Evolutionary conservation across 1,284 basidiomycete species (phyloP).

Genomic region (Sparassis latifolia): DNA sequence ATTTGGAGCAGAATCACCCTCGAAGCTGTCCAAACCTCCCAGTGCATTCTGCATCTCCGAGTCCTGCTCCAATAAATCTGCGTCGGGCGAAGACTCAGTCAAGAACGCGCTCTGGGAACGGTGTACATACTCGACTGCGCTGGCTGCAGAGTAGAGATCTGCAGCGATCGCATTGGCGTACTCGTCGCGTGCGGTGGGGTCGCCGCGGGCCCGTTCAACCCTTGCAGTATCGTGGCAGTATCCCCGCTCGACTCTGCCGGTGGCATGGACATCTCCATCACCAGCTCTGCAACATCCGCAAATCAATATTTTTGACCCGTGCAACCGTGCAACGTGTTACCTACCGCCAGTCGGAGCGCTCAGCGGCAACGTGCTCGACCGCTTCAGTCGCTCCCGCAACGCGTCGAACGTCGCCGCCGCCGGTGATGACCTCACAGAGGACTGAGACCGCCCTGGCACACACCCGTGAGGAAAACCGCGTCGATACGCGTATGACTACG

Average conservation of each 20-base stretch:
- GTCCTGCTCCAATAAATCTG: conserved; percentile 66
- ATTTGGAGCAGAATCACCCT: conserved; percentile 21
- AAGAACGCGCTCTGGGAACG: neutral
- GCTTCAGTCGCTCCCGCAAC: conserved; percentile 21
- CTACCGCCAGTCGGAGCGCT: conserved; percentile 19
- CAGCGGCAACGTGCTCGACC: conserved; percentile 13
- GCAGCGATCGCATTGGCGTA: conserved; percentile 52
- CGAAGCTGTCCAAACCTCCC: conserved; percentile 46
- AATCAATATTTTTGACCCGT: no score
- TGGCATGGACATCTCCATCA: conserved; percentile 20
- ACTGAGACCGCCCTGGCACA: conserved; percentile 13
- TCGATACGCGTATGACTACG: conserved; percentile 17
- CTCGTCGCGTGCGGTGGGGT: conserved; percentile 43
- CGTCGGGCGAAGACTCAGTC: neutral
- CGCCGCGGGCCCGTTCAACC: conserved; percentile 32
- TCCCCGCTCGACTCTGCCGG: conserved; percentile 33
- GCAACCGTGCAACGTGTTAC: no score
- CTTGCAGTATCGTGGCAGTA: conserved; percentile 30
- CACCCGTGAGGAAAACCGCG: neutral
- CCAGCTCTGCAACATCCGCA: conserved; percentile 6
- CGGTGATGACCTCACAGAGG: conserved; percentile 15
- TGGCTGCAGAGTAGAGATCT: conserved; percentile 48
- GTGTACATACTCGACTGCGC: conserved; percentile 51
- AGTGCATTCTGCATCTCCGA: conserved; percentile 71
- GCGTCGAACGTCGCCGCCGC: conserved; percentile 24